Percentiles rank a stretch among this genome's conserved stretches.
phyloP scores from a whole-genome alignment of 495 filamentous ascomycete species.

The Endocarpon pusillum region DNA sequence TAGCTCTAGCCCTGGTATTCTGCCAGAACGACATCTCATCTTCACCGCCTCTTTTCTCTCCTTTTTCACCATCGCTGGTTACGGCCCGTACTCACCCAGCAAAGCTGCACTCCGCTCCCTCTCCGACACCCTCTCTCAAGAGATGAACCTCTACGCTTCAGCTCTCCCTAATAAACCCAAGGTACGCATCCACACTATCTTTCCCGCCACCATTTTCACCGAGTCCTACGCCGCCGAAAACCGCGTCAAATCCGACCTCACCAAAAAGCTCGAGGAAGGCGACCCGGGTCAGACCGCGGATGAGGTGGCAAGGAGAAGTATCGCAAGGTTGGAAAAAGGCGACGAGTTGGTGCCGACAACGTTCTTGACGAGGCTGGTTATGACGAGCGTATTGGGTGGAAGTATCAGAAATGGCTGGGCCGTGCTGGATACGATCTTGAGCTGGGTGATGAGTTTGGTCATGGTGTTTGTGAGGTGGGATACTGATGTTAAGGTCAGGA shows the following conservation, averaged over 20 bases:
- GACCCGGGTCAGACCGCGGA: conserved; percentile 68
- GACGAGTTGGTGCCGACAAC: conserved; percentile 60
- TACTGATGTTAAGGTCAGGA: conserved; percentile 40
- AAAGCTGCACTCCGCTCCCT: conserved; percentile 77
- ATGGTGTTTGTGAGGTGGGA: conserved; percentile 44
- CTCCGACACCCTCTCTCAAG: conserved; percentile 65
- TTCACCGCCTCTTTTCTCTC: conserved; percentile 70
- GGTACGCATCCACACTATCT: conserved; percentile 68
- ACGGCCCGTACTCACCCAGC: conserved; percentile 64
- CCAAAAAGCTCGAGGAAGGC: conserved; percentile 60
- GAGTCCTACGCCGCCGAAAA: conserved; percentile 70
- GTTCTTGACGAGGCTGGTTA: conserved; percentile 43
- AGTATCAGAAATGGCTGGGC: conserved; percentile 39
- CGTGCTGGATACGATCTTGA: conserved; percentile 42
- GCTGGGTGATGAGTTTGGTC: conserved; percentile 34
- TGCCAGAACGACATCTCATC: conserved; percentile 55
- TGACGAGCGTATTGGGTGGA: conserved; percentile 45
- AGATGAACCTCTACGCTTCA: conserved; percentile 66
- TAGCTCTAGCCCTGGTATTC: conserved; percentile 8
- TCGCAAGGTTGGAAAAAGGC: conserved; percentile 61
- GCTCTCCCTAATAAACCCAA: conserved; percentile 36
- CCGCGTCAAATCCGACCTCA: conserved; percentile 61
- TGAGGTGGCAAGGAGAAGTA: conserved; percentile 51
- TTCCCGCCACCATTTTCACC: conserved; percentile 64
- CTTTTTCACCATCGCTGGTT: conserved; percentile 66